Conservation (phyloP, 306 rosid genomes). For the Cucumis melo region DNA sequence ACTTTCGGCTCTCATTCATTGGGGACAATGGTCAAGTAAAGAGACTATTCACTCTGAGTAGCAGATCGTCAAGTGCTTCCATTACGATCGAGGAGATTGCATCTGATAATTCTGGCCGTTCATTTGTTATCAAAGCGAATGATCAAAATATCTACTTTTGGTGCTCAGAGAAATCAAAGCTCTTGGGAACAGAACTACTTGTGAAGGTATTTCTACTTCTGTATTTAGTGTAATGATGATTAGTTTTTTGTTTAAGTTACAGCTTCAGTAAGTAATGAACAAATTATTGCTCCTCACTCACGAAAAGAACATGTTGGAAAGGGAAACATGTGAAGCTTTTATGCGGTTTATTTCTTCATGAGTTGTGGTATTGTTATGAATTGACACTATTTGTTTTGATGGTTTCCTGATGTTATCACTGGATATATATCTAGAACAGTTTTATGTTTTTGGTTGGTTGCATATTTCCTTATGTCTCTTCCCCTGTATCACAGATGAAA, state of each 20-base stretch:
- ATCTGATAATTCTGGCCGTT: conserved; percentile 64
- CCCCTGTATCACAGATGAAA: conserved; percentile 40
- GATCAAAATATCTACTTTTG: conserved; percentile 48
- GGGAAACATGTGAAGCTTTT: not conserved
- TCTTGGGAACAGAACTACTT: conserved; percentile 74
- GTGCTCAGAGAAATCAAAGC: conserved; percentile 88
- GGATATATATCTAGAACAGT: not conserved
- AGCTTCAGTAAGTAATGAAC: not conserved
- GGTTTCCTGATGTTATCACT: not conserved
- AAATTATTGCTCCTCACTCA: not conserved
- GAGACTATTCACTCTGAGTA: conserved; percentile 41
- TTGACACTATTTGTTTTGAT: not conserved
- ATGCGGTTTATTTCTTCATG: not conserved
- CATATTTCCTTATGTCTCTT: not conserved
- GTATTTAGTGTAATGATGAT: not conserved
- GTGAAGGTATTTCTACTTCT: conserved; percentile 39
- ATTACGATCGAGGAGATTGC: conserved; percentile 49
- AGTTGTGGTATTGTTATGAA: not conserved
- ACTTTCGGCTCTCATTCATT: conserved; percentile 65
- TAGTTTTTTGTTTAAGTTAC: not conserved
- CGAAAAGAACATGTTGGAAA: not conserved
- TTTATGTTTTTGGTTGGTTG: not conserved
- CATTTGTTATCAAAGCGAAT: conserved; percentile 42
- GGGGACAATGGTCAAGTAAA: conserved; percentile 69
- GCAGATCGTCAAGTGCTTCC: conserved; percentile 36